These are phyloP conservation scores for Solanum virginianum DNA, from an alignment of 257 asterid species.

Conservation along the genomic window DNA sequence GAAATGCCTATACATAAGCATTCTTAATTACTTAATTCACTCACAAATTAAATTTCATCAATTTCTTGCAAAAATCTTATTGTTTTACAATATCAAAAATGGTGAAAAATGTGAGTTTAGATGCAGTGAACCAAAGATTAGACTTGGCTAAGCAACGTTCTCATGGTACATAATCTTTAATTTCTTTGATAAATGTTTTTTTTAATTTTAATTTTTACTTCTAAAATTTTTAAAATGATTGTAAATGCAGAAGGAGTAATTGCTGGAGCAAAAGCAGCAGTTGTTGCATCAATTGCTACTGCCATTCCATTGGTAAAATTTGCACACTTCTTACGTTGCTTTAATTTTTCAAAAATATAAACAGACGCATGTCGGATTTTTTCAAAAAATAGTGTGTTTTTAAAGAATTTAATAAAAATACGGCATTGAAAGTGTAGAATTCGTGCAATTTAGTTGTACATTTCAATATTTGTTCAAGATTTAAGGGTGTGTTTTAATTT, in stretches of 20 bases:
- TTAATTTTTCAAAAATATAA: too few species aligned
- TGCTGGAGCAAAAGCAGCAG: constrained; percentile 86
- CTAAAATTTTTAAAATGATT: background rate
- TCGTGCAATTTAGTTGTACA: too few species aligned
- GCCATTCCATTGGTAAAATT: constrained; percentile 67
- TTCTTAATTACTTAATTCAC: background rate
- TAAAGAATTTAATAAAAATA: too few species aligned
- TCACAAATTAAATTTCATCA: background rate
- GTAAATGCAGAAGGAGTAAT: constrained; percentile 53
- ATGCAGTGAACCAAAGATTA: constrained; percentile 51
- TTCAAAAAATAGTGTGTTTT: too few species aligned
- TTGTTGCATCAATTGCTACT: constrained; percentile 56
- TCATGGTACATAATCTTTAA: constrained; percentile 24
- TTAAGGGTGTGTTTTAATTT: too few species aligned
- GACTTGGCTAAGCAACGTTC: constrained; percentile 74
- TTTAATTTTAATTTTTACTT: background rate
- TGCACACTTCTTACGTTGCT: too few species aligned
- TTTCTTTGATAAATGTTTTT: background rate
- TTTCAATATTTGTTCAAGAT: too few species aligned
- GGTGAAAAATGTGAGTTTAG: constrained; percentile 25
- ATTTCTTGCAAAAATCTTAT: background rate
- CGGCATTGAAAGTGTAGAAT: too few species aligned
- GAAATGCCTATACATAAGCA: background rate
- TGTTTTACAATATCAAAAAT: background rate
- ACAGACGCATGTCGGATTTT: too few species aligned